Percentiles rank a stretch among this genome's conserved stretches.
Evolutionary conservation across 352 stramenopile genomes (phyloP).

Genomic region (Phytophthora citrophthora): DNA sequence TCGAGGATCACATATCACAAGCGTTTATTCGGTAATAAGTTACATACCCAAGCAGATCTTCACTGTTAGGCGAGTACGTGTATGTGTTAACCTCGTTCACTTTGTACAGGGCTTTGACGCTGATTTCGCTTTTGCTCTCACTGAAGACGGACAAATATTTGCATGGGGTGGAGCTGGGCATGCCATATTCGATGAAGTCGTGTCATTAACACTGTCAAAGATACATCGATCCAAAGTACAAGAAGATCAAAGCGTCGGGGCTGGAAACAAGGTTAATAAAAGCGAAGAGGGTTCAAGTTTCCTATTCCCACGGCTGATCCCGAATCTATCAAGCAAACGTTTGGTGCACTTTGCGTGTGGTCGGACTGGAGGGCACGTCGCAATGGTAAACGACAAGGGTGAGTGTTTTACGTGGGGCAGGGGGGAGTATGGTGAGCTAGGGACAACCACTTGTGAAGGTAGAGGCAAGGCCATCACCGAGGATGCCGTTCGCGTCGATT

Average conservation of each 20-base stretch:
- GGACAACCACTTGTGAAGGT: constrained; percentile 28
- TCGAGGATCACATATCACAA: constrained; percentile 44
- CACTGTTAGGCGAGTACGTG: background rate
- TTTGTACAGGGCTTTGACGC: constrained; percentile 62
- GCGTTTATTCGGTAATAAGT: constrained; percentile 53
- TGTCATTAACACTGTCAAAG: too few relatives aligned
- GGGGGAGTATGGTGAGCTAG: constrained; percentile 67
- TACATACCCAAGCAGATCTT: background rate
- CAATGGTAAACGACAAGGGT: constrained; percentile 33
- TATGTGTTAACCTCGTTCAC: background rate
- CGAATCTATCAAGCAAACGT: constrained; percentile 29
- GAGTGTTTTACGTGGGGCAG: constrained; percentile 70
- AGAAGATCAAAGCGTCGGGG: constrained; percentile 1
- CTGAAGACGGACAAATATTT: constrained; percentile 84
- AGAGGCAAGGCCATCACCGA: constrained; percentile 13
- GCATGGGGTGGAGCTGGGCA: constrained; percentile 85
- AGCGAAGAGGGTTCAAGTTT: constrained; percentile 38
- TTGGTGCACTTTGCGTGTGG: constrained; percentile 49
- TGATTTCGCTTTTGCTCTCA: constrained; percentile 82
- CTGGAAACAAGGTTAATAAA: background rate
- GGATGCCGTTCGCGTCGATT: constrained; percentile 11
- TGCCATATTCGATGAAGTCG: constrained; percentile 44
- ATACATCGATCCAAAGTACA: constrained; percentile 1
- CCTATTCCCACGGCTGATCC: constrained; percentile 53
- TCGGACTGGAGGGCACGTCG: constrained; percentile 57